Conservation (phyloP, 2,329 filamentous ascomycete genomes). For the Geosmithia flava region DNA sequence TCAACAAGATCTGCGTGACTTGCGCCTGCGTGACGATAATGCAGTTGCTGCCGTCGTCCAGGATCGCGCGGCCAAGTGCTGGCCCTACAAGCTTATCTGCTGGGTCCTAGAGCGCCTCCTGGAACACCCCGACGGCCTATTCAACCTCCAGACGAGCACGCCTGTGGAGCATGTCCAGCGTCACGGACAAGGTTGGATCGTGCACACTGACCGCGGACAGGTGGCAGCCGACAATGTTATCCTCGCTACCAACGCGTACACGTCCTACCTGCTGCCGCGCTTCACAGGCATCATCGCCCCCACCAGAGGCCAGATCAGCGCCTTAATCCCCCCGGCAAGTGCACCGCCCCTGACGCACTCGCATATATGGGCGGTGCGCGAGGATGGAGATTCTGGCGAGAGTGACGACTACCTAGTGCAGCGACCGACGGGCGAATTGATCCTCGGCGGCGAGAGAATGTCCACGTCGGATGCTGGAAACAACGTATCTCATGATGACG, state of each 20-base stretch:
- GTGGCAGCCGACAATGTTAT: slow-evolving; percentile 53
- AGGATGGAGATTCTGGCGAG: slow-evolving; percentile 15
- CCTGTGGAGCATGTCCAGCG: slow-evolving; percentile 41
- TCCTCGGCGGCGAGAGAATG: slow-evolving; percentile 59
- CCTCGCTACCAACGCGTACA: slow-evolving; percentile 76
- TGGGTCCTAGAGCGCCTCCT: slow-evolving; percentile 54
- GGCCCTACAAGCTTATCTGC: slow-evolving; percentile 76
- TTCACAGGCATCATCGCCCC: slow-evolving; percentile 66
- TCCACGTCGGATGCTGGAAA: slow-evolving; percentile 31
- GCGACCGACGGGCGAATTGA: slow-evolving; percentile 46
- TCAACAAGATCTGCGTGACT: slow-evolving; percentile 27
- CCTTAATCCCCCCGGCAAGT: slow-evolving; percentile 43
- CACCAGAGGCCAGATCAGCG: slow-evolving; percentile 60
- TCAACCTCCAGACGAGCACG: slow-evolving; percentile 68
- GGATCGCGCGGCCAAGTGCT: slow-evolving; percentile 53
- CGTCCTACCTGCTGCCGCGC: slow-evolving; percentile 57
- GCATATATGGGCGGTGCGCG: slow-evolving; percentile 46
- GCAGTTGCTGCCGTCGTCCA: slow-evolving; percentile 55
- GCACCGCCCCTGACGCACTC: slow-evolving; percentile 34
- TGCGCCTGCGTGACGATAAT: slow-evolving; percentile 23
- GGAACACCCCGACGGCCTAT: slow-evolving; percentile 18
- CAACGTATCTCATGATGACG: slow-evolving; percentile 47
- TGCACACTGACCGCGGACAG: slow-evolving; percentile 56
- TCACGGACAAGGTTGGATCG: slow-evolving; percentile 33
- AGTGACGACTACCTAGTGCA: slow-evolving; percentile 66